Evolutionary conservation across 1,139 yeast genomes (phyloP).

Genomic region (Diutina rugosa): DNA sequence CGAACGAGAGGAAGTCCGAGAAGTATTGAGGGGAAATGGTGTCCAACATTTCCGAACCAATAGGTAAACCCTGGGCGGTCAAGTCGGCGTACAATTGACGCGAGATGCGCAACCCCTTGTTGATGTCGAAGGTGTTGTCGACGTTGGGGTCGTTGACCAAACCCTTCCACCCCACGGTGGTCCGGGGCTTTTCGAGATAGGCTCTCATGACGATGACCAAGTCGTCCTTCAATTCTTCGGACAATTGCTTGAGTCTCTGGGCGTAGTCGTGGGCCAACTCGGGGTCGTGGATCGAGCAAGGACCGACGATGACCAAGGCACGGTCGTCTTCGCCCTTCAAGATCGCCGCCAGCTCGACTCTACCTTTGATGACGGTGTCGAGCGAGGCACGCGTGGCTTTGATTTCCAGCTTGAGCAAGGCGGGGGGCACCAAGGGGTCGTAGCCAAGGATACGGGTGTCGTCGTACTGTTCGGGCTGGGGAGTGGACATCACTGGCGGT

Average conservation of each 20-base stretch:
- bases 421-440: conserved; percentile 88
- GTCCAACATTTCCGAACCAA: conserved; percentile 96
- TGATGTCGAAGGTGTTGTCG: conserved; percentile 84
- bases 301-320: conserved; percentile 78
- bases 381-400: conserved; percentile 51
- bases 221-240: conserved; percentile 62
- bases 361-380: conserved; percentile 62
- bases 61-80: conserved; percentile 64
- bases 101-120: conserved; percentile 83
- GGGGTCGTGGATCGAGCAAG: conserved; percentile 93
- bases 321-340: conserved; percentile 69
- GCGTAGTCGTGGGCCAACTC: conserved; percentile 86
- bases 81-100: conserved; percentile 78
- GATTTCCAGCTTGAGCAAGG: conserved; percentile 65
- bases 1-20: conserved; percentile 82
- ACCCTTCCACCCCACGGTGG: conserved; percentile 99
- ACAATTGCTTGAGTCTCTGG: conserved; percentile 45
- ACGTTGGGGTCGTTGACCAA: conserved; percentile 93
- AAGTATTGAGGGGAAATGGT: conserved; percentile 97
- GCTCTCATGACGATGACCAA: conserved; percentile 90
- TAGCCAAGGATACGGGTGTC: conserved; percentile 35
- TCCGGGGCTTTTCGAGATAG: conserved; percentile 94
- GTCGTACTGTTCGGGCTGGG: conserved; percentile 33
- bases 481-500: conserved; percentile 27
- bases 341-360: conserved; percentile 63